These are phyloP conservation scores for Xylariomycetidae sp. DNA, from an alignment of 2,329 filamentous ascomycete genomes.

Conservation along the genomic window DNA sequence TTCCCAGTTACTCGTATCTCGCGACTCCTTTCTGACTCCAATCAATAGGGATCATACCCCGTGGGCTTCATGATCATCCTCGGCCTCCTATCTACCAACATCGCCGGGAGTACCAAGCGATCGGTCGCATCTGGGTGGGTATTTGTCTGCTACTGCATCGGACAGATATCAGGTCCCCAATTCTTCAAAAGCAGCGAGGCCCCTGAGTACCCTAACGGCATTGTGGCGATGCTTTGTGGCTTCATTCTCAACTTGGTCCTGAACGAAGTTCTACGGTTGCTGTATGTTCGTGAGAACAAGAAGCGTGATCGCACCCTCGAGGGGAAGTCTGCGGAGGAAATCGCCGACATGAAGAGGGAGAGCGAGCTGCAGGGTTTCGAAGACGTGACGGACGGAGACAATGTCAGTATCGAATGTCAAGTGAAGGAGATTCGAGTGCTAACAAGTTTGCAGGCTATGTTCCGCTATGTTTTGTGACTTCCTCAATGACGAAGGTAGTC, in stretches of 20 bases:
- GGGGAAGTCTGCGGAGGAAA: constrained; percentile 25
- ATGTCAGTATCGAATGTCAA: constrained; percentile 18
- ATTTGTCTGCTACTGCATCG: constrained; percentile 25
- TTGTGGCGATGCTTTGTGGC: constrained; percentile 26
- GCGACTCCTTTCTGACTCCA: not conserved
- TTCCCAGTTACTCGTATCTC: not conserved
- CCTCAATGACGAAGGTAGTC: too few species aligned
- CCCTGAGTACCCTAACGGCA: constrained; percentile 28
- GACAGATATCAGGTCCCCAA: constrained; percentile 25
- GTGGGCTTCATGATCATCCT: constrained; percentile 26
- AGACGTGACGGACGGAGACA: constrained; percentile 32
- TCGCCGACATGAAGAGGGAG: constrained; percentile 22
- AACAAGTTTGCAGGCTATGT: constrained; percentile 14
- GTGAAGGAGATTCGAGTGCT: not conserved
- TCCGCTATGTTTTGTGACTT: constrained; percentile 18
- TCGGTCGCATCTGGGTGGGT: constrained; percentile 25
- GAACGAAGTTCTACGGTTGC: constrained; percentile 19
- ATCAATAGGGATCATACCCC: constrained; percentile 18
- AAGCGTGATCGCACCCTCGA: constrained; percentile 20
- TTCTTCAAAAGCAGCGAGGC: constrained; percentile 26
- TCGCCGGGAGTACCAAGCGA: constrained; percentile 24
- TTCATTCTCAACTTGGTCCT: constrained; percentile 25
- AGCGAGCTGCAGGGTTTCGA: constrained; percentile 30
- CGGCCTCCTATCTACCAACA: constrained; percentile 23
- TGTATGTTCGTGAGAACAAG: constrained; percentile 26